A percentile compares a stretch with the other conserved stretches of the same genome.
Evolutionary conservation across 164 flowering plant species (phyloP).

Genomic region (Vitis cinerea): DNA sequence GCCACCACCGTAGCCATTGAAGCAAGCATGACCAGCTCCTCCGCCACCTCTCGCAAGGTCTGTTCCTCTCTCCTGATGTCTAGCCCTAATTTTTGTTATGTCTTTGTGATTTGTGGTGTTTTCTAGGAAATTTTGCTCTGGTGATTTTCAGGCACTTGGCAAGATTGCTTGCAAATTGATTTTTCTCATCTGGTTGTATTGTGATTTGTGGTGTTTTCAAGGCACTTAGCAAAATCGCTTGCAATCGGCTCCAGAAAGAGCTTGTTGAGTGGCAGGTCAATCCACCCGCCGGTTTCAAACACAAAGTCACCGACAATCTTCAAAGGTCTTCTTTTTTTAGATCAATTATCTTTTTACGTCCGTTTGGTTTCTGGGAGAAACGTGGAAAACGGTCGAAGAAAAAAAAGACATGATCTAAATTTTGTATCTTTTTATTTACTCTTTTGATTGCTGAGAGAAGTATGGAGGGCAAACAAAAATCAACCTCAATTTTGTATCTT

Average conservation of each 20-base stretch:
- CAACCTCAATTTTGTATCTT: too few relatives aligned
- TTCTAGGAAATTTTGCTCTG: too few relatives aligned
- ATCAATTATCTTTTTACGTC: background rate
- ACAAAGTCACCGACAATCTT: slow-evolving; percentile 83
- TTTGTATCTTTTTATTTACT: too few relatives aligned
- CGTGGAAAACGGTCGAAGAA: too few relatives aligned
- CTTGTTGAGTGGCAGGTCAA: slow-evolving; percentile 93
- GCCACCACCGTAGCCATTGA: too few relatives aligned
- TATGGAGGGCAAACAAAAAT: too few relatives aligned
- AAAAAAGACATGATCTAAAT: too few relatives aligned
- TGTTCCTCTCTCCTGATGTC: background rate
- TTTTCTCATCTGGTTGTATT: background rate
- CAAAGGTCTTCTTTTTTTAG: slow-evolving; percentile 50
- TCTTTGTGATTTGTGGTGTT: too few relatives aligned
- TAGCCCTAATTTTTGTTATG: background rate
- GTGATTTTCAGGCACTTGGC: too few relatives aligned
- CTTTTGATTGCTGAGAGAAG: too few relatives aligned
- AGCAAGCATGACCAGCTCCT: slow-evolving; percentile 56
- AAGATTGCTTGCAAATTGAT: background rate
- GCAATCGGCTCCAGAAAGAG: slow-evolving; percentile 85
- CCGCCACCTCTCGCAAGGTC: slow-evolving; percentile 77
- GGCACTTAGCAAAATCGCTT: slow-evolving; percentile 83
- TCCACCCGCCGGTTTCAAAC: slow-evolving; percentile 83
- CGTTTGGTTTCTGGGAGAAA: background rate
- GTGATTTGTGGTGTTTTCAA: slow-evolving; percentile 8